These are phyloP conservation scores for Ichthyophthirius multifiliis DNA, from an alignment of 169 alveolate genomes.

Conservation along the genomic window DNA sequence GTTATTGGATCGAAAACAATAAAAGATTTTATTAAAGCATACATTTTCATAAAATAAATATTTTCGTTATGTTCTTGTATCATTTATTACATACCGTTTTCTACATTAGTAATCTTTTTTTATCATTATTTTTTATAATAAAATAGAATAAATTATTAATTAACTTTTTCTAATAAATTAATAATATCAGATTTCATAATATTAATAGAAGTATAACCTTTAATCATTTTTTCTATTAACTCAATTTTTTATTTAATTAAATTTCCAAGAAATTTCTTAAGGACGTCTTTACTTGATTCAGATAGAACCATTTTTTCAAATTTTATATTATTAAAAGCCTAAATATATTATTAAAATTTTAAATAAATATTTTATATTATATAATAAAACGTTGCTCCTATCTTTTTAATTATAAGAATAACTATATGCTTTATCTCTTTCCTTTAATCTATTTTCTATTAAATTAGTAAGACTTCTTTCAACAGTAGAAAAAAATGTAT, in stretches of 20 bases:
- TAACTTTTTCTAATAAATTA: not conserved
- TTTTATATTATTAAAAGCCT: not conserved
- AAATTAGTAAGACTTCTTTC: not conserved
- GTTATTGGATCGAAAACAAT: not conserved
- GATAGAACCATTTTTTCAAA: slow-evolving; percentile 3
- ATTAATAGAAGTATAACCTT: too few relatives aligned
- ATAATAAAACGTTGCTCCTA: not conserved
- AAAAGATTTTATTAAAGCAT: not conserved
- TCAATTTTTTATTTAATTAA: not conserved
- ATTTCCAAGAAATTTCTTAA: not conserved
- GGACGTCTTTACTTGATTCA: not conserved
- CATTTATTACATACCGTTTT: not conserved
- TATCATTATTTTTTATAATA: not conserved
- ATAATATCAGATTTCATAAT: not conserved
- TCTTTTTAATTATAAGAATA: not conserved
- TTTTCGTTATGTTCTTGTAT: not conserved
- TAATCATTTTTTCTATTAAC: not conserved
- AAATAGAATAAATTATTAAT: not conserved
- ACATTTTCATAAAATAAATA: not conserved
- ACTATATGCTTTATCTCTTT: slow-evolving; percentile 9
- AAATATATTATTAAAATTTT: not conserved
- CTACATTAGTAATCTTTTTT: not conserved
- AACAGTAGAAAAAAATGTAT: not conserved
- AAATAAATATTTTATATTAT: not conserved
- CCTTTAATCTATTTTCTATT: slow-evolving; percentile 1